Base-by-base conservation (phyloP, 1,139 yeast species). In the Keqinozyma sinolaborantium region DNA sequence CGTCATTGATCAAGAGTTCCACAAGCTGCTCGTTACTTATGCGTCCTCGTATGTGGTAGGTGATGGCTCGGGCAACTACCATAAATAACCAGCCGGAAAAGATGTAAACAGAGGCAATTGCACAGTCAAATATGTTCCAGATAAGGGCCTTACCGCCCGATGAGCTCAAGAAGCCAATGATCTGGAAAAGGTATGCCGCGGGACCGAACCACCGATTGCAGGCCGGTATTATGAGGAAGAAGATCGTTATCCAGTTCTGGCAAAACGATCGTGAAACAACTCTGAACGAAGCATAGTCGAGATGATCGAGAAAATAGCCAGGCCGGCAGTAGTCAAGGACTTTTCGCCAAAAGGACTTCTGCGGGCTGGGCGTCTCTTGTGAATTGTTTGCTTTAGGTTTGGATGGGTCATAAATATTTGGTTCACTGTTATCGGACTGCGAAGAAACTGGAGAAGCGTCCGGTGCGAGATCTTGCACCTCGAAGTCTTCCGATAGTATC, bases 101-200 rank as follows among this genome's bases (percentile, higher is more conserved):
- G 6, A 47, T 33, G 19, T 46, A 53, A 10, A 47, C 20, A 6
- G 54, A 40, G 25, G 50, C 41, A 1, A 43, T 21, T 2, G 56
- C 4, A 7, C 54, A 38, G 8, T 42, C 30, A 13, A 47, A 38
- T 6, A 54, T 27, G 25, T 52, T 47, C 12, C 42, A 27, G 1
- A 50, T 44, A 7, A 61, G 36, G 33, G 55, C 53, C 3, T 43
- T 34, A 1, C 65, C 66, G 2, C 70, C 69, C 4, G 60, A 33
- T 11, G 48, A 46, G 3, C 37, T 42, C 26, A 61, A 49, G 29
- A 61, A 59, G 2, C 55, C 58, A 21, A 60, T 41, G 19, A 62
- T 50, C 28, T 51, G 59, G 20, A 53, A 31, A 32, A 63, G 44
- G 35, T 52, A 63, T 1, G 58, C 46, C 2, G 60, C 63, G 12